phyloP scores from a whole-genome alignment of 306 rosid genomes.

The Cucumis melo region DNA sequence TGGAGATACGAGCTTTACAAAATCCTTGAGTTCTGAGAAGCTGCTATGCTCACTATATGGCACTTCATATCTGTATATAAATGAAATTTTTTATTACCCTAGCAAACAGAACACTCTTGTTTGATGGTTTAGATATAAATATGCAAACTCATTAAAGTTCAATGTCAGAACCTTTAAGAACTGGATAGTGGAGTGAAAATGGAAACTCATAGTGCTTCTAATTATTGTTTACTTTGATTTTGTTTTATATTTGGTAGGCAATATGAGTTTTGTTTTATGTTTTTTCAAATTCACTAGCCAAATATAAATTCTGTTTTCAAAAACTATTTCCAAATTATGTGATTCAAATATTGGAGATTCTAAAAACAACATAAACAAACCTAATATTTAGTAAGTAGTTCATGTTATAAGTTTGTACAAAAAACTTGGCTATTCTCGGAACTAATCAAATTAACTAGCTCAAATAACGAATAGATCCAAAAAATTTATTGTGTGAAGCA shows the following conservation, averaged over 20 bases:
- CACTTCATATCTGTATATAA: conserved; percentile 64
- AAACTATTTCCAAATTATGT: too few species aligned
- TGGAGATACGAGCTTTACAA: conserved; percentile 66
- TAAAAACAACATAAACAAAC: too few species aligned
- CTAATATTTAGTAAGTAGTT: too few species aligned
- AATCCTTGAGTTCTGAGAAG: conserved; percentile 73
- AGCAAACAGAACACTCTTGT: not conserved
- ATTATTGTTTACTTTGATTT: not conserved
- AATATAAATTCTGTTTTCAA: too few species aligned
- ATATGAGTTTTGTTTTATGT: too few species aligned
- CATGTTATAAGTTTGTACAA: too few species aligned
- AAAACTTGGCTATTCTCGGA: not conserved
- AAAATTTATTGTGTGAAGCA: not conserved
- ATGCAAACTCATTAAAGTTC: not conserved
- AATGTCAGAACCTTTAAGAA: not conserved
- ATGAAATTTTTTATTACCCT: not conserved
- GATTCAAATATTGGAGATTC: too few species aligned
- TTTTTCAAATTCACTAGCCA: too few species aligned
- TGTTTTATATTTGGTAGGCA: too few species aligned
- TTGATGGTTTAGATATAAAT: not conserved
- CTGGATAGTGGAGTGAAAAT: not conserved
- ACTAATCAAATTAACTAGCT: not conserved
- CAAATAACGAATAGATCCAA: not conserved
- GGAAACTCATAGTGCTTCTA: not conserved
- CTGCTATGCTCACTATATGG: conserved; percentile 93